Conservation (phyloP, 2,329 filamentous ascomycete genomes). For the Pseudovirgaria hyperparasitica region DNA sequence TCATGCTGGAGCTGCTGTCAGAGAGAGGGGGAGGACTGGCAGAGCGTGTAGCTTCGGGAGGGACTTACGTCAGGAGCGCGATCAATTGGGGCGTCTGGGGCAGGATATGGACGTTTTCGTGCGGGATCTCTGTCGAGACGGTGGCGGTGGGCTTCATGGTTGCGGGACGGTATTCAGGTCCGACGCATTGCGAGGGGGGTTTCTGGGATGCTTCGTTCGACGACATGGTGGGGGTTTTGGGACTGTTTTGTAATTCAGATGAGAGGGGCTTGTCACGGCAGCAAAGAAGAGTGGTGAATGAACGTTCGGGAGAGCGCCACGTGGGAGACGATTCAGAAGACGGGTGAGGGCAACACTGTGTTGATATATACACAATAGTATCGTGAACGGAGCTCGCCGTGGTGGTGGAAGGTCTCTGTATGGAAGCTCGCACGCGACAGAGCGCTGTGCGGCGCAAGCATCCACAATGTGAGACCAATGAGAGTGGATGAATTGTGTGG, state of each 20-base stretch:
- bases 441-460: too few species aligned
- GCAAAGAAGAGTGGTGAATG: conserved; percentile 3
- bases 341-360: conserved; percentile 8
- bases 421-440: too few species aligned
- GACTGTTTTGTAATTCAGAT: background rate
- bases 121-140: conserved; percentile 68
- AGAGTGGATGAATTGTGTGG: too few species aligned
- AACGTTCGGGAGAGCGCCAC: background rate
- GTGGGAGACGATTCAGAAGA: conserved; percentile 9
- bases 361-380: too few species aligned
- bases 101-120: conserved; percentile 81
- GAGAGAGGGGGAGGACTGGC: background rate
- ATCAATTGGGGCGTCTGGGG: conserved; percentile 94
- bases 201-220: conserved; percentile 11
- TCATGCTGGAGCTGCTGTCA: conserved; percentile 59
- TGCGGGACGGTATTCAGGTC: conserved; percentile 64
- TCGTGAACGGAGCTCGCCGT: too few species aligned
- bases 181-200: conserved; percentile 50
- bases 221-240: conserved; percentile 2
- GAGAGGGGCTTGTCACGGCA: background rate
- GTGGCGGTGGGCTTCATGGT: conserved; percentile 76
- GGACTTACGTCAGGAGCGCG: conserved; percentile 83
- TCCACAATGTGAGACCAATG: too few species aligned
- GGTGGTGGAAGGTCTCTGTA: too few species aligned
- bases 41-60: conserved; percentile 2